phyloP scores from a whole-genome alignment of 2,329 filamentous ascomycete species.

The Pestalotiopsis sp. region DNA sequence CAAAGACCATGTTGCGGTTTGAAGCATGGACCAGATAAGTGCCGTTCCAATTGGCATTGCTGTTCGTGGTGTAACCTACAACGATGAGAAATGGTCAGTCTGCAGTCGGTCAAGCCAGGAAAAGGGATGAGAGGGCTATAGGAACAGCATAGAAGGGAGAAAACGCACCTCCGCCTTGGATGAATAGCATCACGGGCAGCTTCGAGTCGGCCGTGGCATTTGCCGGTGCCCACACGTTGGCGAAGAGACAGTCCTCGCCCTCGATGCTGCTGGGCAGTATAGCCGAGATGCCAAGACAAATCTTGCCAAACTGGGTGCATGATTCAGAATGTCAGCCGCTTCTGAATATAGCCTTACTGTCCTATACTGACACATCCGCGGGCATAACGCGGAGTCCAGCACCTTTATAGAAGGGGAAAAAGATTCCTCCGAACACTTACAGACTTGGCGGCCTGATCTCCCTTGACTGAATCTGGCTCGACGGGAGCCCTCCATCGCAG shows the following conservation, averaged over 20 bases:
- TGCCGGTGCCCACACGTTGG: constrained; percentile 46
- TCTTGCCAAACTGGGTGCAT: constrained; percentile 41
- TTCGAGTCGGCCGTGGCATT: constrained; percentile 41
- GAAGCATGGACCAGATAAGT: constrained; percentile 47
- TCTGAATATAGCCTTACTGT: not conserved
- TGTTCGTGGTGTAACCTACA: constrained; percentile 46
- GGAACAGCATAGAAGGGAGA: no score
- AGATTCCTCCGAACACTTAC: constrained; percentile 25
- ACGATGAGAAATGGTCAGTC: not conserved
- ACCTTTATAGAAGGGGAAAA: no score
- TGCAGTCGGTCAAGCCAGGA: not conserved
- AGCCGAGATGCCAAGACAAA: constrained; percentile 44
- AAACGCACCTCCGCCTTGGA: constrained; percentile 35
- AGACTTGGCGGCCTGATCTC: constrained; percentile 38
- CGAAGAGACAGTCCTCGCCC: constrained; percentile 46
- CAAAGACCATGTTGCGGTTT: constrained; percentile 50
- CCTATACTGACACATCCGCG: no score
- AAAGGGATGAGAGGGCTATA: not conserved
- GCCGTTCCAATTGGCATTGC: constrained; percentile 57
- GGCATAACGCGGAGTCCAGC: no score
- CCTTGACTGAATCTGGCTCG: constrained; percentile 37
- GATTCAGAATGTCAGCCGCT: constrained; percentile 9
- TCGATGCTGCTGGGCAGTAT: constrained; percentile 30
- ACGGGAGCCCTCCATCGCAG: constrained; percentile 54
- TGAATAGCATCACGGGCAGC: constrained; percentile 57